Percentiles rank a stretch among this genome's conserved stretches.
Conservation (phyloP, 306 rosid genomes). For the Lathyrus sativus region DNA sequence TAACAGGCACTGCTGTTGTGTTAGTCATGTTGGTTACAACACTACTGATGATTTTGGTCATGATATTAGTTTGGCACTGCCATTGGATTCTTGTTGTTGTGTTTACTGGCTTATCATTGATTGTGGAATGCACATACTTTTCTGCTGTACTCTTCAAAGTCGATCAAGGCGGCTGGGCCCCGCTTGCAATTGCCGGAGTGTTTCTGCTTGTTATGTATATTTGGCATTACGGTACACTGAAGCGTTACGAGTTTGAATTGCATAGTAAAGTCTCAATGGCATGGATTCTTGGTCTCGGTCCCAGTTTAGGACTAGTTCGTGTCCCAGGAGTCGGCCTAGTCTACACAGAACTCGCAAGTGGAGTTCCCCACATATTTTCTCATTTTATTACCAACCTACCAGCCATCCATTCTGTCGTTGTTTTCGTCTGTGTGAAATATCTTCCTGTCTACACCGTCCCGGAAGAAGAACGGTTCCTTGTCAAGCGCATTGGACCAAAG, state of each 20-base stretch:
- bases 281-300: constrained; percentile 98
- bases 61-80: constrained; percentile 93
- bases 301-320: constrained; percentile 93
- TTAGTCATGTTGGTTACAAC: constrained; percentile 90
- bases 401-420: constrained; percentile 88
- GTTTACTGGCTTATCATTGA: constrained; percentile 62
- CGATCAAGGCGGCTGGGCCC: constrained; percentile 94
- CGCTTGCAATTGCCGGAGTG: constrained; percentile 76
- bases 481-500: constrained; percentile 84
- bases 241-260: constrained; percentile 78
- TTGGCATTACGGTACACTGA: constrained; percentile 87
- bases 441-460: constrained; percentile 93
- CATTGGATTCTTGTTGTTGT: constrained; percentile 80
- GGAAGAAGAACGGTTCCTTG: constrained; percentile 87
- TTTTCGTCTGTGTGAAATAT: constrained; percentile 88
- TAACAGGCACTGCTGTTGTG: constrained; percentile 86
- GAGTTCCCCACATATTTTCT: constrained; percentile 94
- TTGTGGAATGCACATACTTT: constrained; percentile 86
- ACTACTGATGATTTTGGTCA: constrained; percentile 75
- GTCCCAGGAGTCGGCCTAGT: constrained; percentile 96
- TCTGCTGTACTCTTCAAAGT: constrained; percentile 87
- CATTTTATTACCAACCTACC: constrained; percentile 97
- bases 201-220: constrained; percentile 76
- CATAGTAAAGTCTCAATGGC: constrained; percentile 95
- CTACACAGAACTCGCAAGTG: constrained; percentile 91